A percentile compares a stretch with the other conserved stretches of the same genome.
Conservation (phyloP, 345 rosid genomes). For the Sisymbrium altissimum region DNA sequence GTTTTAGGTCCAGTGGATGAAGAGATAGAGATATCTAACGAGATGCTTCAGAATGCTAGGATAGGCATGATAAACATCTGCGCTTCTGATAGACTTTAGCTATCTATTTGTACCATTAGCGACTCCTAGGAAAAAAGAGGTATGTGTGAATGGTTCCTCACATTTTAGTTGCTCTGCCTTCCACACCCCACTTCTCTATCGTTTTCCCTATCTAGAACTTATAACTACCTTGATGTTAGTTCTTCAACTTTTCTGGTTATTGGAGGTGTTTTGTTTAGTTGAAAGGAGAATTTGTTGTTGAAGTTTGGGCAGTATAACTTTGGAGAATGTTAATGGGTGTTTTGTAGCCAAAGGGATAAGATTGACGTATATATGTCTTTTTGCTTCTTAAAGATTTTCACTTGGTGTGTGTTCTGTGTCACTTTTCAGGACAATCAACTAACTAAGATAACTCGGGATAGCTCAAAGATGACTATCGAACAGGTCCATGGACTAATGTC, state of each 20-base stretch:
- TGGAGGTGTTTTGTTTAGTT: conserved; percentile 14
- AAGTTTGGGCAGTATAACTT: not conserved
- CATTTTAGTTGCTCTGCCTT: not conserved
- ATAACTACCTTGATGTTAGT: not conserved
- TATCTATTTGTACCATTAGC: conserved; percentile 44
- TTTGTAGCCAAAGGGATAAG: not conserved
- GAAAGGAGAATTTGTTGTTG: not conserved
- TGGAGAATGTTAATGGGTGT: not conserved
- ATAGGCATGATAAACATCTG: too few relatives aligned
- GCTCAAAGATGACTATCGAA: conserved; percentile 94
- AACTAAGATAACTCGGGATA: conserved; percentile 92
- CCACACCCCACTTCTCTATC: not conserved
- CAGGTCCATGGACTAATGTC: conserved; percentile 98
- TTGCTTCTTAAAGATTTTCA: not conserved
- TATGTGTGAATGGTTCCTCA: conserved; percentile 25
- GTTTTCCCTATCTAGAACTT: not conserved
- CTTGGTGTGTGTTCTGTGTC: not conserved
- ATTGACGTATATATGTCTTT: not conserved
- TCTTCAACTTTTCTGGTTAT: not conserved
- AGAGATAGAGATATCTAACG: too few relatives aligned
- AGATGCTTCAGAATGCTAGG: too few relatives aligned
- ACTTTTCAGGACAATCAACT: conserved; percentile 88
- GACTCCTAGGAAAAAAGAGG: conserved; percentile 82
- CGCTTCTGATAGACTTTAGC: too few relatives aligned
- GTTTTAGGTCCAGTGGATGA: too few relatives aligned